Base-by-base conservation (phyloP, 805 yeast species). In the Spathaspora sp. region DNA sequence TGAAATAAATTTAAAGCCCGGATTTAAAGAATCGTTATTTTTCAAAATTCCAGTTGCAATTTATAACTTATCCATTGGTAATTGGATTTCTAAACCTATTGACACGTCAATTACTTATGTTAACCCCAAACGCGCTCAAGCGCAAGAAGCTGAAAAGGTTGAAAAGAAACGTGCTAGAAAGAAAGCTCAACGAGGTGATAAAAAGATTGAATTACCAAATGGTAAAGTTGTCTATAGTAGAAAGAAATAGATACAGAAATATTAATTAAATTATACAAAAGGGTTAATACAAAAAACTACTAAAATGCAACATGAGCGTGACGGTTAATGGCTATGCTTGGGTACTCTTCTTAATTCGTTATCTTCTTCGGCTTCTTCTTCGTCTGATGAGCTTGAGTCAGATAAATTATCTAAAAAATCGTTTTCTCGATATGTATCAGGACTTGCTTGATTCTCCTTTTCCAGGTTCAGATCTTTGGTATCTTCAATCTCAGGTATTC, bases 191-290 rank as follows among this genome's bases (percentile, higher is more conserved):
- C 69, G 61, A 20, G 66, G 63, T 48, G 81, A 80, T 9, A 75
- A 75, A 51, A 79, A 74, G 55, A 64, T 70, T 44, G 80, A 73
- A 47, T 68, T 84, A 53, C 86, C 86, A 9, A 84, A 83, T 59
- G 89, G 89, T 0, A 83, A 83, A 60, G 80, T 80, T 10, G 73
- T 81, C 16, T 72, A 71, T 50, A 67, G 68, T 9, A 62, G 74
- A 57, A 52, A 52, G 39, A 39, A 46, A 42, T 43, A 48, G 28
- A 17, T 42, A 28, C 45, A 42, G 45, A 42, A n/a, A 10, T 42
- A 17, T 42, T 20, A 20, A 42, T 8, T 10, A 40, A 40, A 40
- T 17, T 17, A 40, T 18, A 40, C 43, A 40, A 23, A 40, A 40
- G 23, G n/a, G n/a, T 18, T 40, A 18, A 18, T 20, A 42, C 28